Evolutionary conservation across 2,329 filamentous ascomycete species (phyloP), one percentile per base, ranked within the genome.

Genomic region (Phaeosphaeriaceae sp.): DNA sequence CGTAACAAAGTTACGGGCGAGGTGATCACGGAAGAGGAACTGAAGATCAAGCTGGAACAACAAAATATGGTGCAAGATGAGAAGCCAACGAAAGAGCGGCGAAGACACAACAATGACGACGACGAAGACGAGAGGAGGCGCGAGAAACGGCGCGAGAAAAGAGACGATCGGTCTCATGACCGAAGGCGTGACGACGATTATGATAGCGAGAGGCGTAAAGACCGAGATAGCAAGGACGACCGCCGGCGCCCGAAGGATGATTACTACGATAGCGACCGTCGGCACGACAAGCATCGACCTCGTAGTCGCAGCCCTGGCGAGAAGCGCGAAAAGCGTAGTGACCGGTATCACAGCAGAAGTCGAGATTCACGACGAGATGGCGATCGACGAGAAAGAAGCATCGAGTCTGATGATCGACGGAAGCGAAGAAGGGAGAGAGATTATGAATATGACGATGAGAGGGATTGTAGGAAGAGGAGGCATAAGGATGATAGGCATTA

Each of bases 1-100:
- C 76, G 78, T 47, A 86, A 86, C 65, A 84, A 82, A 61, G 76
- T 77, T 53, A 88, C 85, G 0, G 85, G 85, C 11, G 82, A 87
- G 72, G 74, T 79, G 42, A 76, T 86, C 30, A 85, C 83, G 0
- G 83, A 87, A 67, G 83, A 86, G 47, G 85, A 87, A 61, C 70
- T 86, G 13, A 78, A 83, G 58, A 71, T 71, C 48, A 72, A 78
- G 55, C 71, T 81, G 39, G 80, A 82, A 61, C 74, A 78, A 34
- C 73, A 79, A 48, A 79, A 79, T 42, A 66, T 76, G 38, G 68
- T 76, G 37, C 61, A 68, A 15, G 76, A 75, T 33, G 71, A 77
- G 52, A 73, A 75, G 35, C 46, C 54, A 4, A 50, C 47, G 8
- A 54, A 47, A 44, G 29, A 42, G 15, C 51, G 50, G 30, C 53